These are phyloP conservation scores for Protostelium mycophagum DNA, from an alignment of 78 protist genomes.

Conservation along the genomic window DNA sequence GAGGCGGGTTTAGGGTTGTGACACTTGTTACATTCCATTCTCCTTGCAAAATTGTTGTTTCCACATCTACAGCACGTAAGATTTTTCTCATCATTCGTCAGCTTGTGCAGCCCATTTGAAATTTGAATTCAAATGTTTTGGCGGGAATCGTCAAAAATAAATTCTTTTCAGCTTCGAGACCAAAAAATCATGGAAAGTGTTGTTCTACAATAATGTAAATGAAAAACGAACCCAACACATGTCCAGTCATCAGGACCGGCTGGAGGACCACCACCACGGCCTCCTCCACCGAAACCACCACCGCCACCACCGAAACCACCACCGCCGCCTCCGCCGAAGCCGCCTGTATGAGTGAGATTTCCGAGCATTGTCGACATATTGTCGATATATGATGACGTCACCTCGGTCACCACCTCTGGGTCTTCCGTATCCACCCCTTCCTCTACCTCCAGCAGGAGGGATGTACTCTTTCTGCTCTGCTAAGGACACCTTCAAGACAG, in stretches of 20 bases:
- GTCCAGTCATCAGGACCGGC: background rate
- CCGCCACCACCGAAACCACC: background rate
- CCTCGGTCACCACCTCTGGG: no score
- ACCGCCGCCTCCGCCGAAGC: background rate
- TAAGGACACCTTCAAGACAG: background rate
- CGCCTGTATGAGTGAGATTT: no score
- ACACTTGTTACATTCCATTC: background rate
- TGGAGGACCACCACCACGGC: background rate
- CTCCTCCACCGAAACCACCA: background rate
- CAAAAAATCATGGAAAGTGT: no score
- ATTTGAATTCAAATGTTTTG: no score
- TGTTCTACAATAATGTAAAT: no score
- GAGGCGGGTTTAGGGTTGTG: background rate
- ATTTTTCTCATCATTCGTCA: background rate
- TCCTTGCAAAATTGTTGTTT: background rate
- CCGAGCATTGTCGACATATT: no score
- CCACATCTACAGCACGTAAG: background rate
- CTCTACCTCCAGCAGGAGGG: background rate
- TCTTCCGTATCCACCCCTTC: background rate
- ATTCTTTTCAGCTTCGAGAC: no score
- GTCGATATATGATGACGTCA: no score
- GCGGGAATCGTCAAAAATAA: no score
- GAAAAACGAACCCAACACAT: background rate
- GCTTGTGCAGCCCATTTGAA: no score
- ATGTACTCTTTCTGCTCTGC: background rate